These are phyloP conservation scores for Bryopsis sp. DNA, from an alignment of 139 green algal species.

Conservation along the genomic window DNA sequence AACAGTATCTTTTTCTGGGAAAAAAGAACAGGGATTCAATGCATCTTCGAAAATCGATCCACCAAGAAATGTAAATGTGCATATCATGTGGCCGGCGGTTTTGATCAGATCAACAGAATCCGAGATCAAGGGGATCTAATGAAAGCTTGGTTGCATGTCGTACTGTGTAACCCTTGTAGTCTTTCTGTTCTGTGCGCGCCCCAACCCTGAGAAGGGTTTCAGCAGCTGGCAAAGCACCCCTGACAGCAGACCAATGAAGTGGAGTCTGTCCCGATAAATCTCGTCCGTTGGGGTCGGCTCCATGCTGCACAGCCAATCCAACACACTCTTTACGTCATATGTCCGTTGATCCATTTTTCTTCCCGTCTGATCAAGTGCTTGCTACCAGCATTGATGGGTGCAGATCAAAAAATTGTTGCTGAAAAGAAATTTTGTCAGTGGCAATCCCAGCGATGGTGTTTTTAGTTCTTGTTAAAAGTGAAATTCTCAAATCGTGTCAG, in stretches of 20 bases:
- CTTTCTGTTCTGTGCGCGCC: slow-evolving; percentile 36
- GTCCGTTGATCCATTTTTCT: background rate
- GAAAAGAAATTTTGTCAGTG: too few relatives aligned
- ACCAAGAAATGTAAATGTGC: too few relatives aligned
- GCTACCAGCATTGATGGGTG: too few relatives aligned
- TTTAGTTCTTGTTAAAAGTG: too few relatives aligned
- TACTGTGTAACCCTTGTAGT: slow-evolving; percentile 69
- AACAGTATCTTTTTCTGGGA: too few relatives aligned
- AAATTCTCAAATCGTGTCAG: too few relatives aligned
- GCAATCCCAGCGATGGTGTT: too few relatives aligned
- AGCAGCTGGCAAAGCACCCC: slow-evolving; percentile 58
- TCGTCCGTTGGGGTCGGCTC: slow-evolving; percentile 43
- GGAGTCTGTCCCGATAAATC: slow-evolving; percentile 77
- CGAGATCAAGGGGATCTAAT: background rate
- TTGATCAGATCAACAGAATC: background rate
- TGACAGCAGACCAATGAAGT: slow-evolving; percentile 66
- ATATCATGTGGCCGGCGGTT: too few relatives aligned
- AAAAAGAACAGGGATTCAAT: too few relatives aligned
- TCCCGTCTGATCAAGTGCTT: too few relatives aligned
- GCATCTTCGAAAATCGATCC: too few relatives aligned
- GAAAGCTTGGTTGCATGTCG: slow-evolving; percentile 24
- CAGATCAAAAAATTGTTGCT: too few relatives aligned
- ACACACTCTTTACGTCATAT: background rate
- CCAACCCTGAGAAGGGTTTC: slow-evolving; percentile 61
- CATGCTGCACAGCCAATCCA: slow-evolving; percentile 26